phyloP scores from a whole-genome alignment of 805 yeast genomes.

The Vanderwaltozyma tropicalis region DNA sequence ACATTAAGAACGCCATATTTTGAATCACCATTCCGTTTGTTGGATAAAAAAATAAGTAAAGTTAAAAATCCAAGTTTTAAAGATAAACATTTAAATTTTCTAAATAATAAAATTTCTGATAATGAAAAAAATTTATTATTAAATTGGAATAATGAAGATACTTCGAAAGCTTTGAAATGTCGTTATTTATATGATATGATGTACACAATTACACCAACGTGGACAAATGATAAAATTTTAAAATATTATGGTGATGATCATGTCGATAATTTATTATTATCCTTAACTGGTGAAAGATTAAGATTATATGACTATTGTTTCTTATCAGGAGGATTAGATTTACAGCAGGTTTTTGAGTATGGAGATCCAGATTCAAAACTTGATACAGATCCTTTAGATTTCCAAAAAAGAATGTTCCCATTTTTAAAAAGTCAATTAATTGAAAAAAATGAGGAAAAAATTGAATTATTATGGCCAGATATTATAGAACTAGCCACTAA shows the following conservation, averaged over 20 bases:
- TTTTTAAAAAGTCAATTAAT: conserved; percentile 8
- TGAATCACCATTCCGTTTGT: not conserved
- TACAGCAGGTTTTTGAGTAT: conserved; percentile 5
- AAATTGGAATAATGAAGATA: not conserved
- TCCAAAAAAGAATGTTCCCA: conserved; percentile 20
- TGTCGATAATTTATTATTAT: conserved; percentile 13
- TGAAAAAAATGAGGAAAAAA: conserved; percentile 1
- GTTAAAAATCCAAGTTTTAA: not conserved
- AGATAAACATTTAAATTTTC: not conserved
- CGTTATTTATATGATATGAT: conserved; percentile 12
- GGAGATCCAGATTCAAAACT: not conserved
- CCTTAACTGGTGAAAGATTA: conserved; percentile 19
- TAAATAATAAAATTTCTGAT: not conserved
- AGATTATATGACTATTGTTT: conserved; percentile 24
- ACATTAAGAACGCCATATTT: not conserved
- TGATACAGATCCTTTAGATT: conserved; percentile 5
- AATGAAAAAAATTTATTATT: not conserved
- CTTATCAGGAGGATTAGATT: conserved; percentile 9
- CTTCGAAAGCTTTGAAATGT: conserved; percentile 9
- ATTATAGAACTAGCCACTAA: conserved; percentile 8
- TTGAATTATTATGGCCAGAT: conserved; percentile 16
- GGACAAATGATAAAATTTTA: conserved; percentile 15
- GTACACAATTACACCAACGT: conserved; percentile 10
- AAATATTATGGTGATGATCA: conserved; percentile 10
- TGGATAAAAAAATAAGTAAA: not conserved